Evolutionary conservation across 345 rosid genomes (phyloP).

Genomic region (Garcia nutans): DNA sequence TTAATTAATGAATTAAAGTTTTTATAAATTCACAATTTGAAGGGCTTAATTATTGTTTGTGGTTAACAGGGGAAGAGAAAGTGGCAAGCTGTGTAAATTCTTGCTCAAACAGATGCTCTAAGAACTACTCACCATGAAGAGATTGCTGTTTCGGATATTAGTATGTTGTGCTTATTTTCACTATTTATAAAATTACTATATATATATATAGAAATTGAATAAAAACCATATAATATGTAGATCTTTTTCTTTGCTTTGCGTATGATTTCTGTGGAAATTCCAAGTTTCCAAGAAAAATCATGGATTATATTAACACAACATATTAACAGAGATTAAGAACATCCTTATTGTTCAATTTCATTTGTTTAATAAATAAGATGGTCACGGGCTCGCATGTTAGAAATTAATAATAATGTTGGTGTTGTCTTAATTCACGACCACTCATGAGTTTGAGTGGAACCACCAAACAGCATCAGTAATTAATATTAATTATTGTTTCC

Average conservation of each 20-base stretch:
- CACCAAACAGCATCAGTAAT: not conserved
- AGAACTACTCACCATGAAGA: conserved; percentile 4
- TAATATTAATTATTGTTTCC: too few species aligned
- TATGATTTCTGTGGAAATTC: too few species aligned
- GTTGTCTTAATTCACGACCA: not conserved
- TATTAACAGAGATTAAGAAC: too few species aligned
- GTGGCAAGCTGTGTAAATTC: conserved; percentile 45
- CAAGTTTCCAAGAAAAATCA: too few species aligned
- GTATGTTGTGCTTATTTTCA: not conserved
- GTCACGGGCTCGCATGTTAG: conserved; percentile 6
- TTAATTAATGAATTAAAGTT: too few species aligned
- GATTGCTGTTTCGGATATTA: not conserved
- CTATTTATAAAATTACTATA: not conserved
- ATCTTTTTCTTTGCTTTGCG: too few species aligned
- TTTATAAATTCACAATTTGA: not conserved
- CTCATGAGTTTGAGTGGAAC: not conserved
- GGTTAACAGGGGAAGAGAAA: conserved; percentile 35
- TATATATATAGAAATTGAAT: not conserved
- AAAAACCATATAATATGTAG: too few species aligned
- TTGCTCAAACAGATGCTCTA: conserved; percentile 37
- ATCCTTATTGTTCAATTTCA: too few species aligned
- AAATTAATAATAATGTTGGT: not conserved
- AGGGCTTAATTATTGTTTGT: not conserved
- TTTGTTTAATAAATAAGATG: not conserved
- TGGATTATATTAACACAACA: too few species aligned